phyloP scores from a whole-genome alignment of 2,329 filamentous ascomycete species.

The Aspergillus spinulosporus region DNA sequence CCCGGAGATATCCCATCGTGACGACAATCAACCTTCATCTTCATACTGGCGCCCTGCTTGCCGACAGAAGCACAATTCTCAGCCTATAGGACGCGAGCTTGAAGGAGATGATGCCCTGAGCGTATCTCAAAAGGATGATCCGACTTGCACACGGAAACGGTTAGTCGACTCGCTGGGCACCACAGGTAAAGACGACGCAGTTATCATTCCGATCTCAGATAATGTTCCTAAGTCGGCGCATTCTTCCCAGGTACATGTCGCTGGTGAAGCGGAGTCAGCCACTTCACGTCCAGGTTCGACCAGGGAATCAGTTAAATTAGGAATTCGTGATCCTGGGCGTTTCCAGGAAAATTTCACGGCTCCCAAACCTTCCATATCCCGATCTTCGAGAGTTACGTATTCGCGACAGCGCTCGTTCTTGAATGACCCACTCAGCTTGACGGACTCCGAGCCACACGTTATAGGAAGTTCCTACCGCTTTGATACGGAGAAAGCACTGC shows the following conservation, averaged over 20 bases:
- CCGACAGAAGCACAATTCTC: too few species aligned
- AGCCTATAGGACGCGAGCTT: too few species aligned
- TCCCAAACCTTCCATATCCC: constrained; percentile 21
- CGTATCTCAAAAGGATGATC: neutral
- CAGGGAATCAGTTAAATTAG: neutral
- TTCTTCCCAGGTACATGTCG: too few species aligned
- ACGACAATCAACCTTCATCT: neutral
- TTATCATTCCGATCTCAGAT: neutral
- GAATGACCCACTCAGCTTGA: constrained; percentile 46
- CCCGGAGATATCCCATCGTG: neutral
- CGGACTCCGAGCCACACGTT: constrained; percentile 1
- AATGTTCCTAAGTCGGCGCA: too few species aligned
- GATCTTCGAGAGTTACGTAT: constrained; percentile 57
- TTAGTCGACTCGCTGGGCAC: constrained; percentile 37
- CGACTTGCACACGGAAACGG: constrained; percentile 30
- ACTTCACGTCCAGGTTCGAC: neutral
- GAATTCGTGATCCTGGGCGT: neutral
- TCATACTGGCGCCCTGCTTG: too few species aligned
- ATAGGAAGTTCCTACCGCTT: constrained; percentile 4
- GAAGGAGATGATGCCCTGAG: too few species aligned
- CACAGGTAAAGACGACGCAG: constrained; percentile 10
- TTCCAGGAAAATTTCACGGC: neutral
- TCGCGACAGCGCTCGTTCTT: constrained; percentile 60
- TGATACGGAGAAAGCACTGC: constrained; percentile 1
- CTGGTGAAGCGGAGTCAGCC: neutral